Base-by-base conservation (phyloP, 1,284 basidiomycete species). In the Pseudozyma flocculosa region DNA sequence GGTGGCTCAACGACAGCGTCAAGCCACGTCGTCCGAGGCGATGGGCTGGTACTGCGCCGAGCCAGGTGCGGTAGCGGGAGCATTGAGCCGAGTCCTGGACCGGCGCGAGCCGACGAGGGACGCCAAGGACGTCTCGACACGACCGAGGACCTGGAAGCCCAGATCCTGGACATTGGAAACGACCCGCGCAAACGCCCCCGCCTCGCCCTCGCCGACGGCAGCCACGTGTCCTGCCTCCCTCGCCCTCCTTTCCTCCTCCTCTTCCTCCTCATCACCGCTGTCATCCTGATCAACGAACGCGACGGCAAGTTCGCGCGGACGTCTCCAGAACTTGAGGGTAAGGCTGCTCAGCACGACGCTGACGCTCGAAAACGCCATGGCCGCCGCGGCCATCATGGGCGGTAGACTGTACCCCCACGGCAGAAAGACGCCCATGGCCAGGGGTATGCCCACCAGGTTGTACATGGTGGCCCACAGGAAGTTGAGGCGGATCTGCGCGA, bases 281-380 rank as follows among this genome's bases (percentile, higher is more conserved):
- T 26, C 41, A 4, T 43, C 23, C 10, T 26, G 8, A 3, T 43
- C 23, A 9, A 9, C 40, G 10, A 23, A 22, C 21, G 40, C 4
- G 9, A 22, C 7, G 7, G 40, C 43, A 11, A 69, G 57, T 30
- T 66, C 50, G 13, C 45, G 32, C 1, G 79, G 79, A 22, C 70
- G 54, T 40, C 68, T 74, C 79, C 80, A 81, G 48, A 68, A 74
- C 75, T 85, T 88, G 62, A 99, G 82, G 44, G 88, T 86, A 73
- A 98, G 80, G 51, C 89, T 92, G 62, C 89, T 92, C 18, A 84
- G 85, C 10, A 99, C 94, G 45, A 99, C 95, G 66, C 90, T 93
- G 40, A 98, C 94, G 67, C 89, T 92, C 44, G 90, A 93, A 78
- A 90, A 93, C 18, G 95, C 94, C 95, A 99, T 99, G 21, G 94